phyloP scores from a whole-genome alignment of 768 basidiomycete genomes.

The Psilocybe tampanensis region DNA sequence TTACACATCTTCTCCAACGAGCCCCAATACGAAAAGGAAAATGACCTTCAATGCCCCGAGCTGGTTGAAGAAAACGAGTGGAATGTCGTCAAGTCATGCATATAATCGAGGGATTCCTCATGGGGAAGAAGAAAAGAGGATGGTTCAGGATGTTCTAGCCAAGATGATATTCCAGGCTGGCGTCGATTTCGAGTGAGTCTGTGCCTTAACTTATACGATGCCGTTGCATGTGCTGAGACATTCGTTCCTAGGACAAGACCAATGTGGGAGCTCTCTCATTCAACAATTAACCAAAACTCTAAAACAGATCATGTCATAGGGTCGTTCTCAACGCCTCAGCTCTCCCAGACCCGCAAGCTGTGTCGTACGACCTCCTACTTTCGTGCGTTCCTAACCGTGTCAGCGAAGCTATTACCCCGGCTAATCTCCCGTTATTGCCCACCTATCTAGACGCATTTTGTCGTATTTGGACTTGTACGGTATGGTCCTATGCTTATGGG shows the following conservation, averaged over 20 bases:
- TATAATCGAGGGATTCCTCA: constrained; percentile 34
- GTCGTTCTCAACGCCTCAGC: constrained; percentile 83
- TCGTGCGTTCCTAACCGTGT: constrained; percentile 49
- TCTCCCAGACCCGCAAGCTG: constrained; percentile 75
- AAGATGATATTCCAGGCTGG: constrained; percentile 87
- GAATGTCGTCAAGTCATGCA: constrained; percentile 16
- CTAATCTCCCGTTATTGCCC: constrained; percentile 12
- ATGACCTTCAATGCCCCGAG: constrained; percentile 50
- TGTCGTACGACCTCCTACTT: constrained; percentile 78
- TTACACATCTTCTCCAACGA: constrained; percentile 18
- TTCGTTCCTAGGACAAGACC: constrained; percentile 68
- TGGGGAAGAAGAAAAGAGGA: constrained; percentile 56
- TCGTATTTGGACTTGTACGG: constrained; percentile 83
- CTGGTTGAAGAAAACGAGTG: constrained; percentile 47
- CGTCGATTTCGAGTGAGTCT: constrained; percentile 78
- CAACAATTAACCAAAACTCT: constrained; percentile 7
- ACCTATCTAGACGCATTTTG: constrained; percentile 61
- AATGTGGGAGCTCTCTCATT: constrained; percentile 58
- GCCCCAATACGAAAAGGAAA: constrained; percentile 24
- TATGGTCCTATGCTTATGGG: constrained; percentile 29
- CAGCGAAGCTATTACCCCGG: background rate
- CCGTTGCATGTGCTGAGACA: constrained; percentile 10
- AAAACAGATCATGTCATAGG: constrained; percentile 42
- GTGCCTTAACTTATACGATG: background rate
- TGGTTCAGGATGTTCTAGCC: constrained; percentile 66